Conservation (phyloP, 208 protist species). For the Paratrypanosoma confusum region DNA sequence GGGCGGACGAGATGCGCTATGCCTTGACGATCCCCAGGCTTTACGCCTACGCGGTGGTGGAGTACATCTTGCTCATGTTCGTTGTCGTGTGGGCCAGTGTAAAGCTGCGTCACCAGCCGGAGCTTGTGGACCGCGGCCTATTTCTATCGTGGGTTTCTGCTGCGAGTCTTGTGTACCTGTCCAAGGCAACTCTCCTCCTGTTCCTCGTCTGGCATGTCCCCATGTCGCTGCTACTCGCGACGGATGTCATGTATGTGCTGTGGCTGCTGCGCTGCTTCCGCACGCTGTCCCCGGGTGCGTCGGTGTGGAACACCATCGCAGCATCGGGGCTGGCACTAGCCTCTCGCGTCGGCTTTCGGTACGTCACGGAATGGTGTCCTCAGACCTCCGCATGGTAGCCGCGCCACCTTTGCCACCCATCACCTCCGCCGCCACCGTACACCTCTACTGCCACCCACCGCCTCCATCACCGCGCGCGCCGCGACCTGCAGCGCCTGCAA, state of each 20-base stretch:
- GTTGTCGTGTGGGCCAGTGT: conserved; percentile 43
- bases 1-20: conserved; percentile 41
- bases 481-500: no score
- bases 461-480: no score
- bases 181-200: conserved; percentile 49
- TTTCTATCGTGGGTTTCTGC: conserved; percentile 37
- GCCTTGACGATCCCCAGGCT: conserved; percentile 26
- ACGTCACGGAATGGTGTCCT: conserved; percentile 49
- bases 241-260: conserved; percentile 56
- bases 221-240: conserved; percentile 35
- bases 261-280: conserved; percentile 56
- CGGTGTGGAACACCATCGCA: conserved; percentile 18
- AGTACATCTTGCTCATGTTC: conserved; percentile 41
- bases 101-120: conserved; percentile 10
- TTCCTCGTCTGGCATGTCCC: conserved; percentile 78
- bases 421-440: no score
- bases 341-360: conserved; percentile 37
- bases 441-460: no score
- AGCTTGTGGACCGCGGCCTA: conserved; percentile 17
- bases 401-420: no score
- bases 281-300: conserved; percentile 3
- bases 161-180: conserved; percentile 36
- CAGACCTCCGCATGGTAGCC: no score
- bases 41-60: conserved; percentile 41
- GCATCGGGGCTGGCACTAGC: conserved; percentile 17